A percentile compares a stretch with the other conserved stretches of the same genome.
phyloP scores from a whole-genome alignment of 345 rosid genomes.

The Eucalyptus brandiana region DNA sequence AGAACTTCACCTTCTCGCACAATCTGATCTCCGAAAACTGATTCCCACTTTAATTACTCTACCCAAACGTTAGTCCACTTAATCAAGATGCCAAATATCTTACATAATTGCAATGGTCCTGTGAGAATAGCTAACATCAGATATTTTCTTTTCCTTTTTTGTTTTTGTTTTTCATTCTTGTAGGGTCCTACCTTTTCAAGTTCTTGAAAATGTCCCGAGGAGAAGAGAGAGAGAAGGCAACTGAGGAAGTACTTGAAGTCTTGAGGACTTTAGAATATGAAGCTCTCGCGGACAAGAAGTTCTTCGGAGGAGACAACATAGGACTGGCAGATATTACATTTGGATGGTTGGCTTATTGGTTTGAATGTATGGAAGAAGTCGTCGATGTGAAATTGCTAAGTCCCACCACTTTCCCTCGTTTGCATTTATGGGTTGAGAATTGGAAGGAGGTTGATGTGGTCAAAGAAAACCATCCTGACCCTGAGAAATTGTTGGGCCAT shows the following conservation, averaged over 20 bases:
- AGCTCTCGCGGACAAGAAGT: constrained; percentile 3
- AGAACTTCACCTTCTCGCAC: neutral
- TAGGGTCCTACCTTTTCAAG: neutral
- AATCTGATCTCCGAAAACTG: neutral
- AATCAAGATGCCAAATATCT: neutral
- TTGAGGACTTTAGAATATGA: constrained; percentile 1
- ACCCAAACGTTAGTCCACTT: neutral
- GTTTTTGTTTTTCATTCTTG: neutral
- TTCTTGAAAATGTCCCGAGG: neutral
- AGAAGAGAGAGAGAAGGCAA: constrained; percentile 3
- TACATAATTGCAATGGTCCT: neutral
- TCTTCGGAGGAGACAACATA: neutral
- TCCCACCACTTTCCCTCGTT: neutral
- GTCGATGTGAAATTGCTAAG: neutral
- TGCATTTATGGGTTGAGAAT: neutral
- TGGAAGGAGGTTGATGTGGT: neutral
- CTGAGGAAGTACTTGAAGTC: neutral
- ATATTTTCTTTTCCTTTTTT: neutral
- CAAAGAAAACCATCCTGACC: neutral
- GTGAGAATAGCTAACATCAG: neutral
- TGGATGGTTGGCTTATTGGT: constrained; percentile 1
- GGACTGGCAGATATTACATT: neutral
- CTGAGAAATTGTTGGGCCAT: neutral
- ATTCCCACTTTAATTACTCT: neutral
- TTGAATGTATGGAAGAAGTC: neutral